Percentiles rank a stretch among this genome's conserved stretches.
Conservation (phyloP, 495 filamentous ascomycete species). For the Trichodelitschia bisporula region DNA sequence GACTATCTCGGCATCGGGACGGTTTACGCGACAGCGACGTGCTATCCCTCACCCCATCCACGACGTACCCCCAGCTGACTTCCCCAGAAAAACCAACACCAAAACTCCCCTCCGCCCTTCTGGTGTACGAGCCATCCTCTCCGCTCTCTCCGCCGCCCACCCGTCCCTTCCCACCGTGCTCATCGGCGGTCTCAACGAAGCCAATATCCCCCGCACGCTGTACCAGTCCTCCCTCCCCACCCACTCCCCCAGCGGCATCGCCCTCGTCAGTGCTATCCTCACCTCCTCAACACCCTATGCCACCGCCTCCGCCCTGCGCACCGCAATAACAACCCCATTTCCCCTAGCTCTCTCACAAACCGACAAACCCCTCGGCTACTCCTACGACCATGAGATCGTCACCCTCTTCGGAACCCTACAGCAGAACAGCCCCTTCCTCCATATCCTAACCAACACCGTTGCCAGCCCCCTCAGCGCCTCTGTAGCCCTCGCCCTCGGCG, state of each 20-base stretch:
- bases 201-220: slow-evolving; percentile 49
- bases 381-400: slow-evolving; percentile 16
- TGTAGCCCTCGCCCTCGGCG: slow-evolving; percentile 32
- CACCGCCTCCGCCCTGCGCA: not conserved
- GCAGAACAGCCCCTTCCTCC: slow-evolving; percentile 44
- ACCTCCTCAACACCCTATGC: slow-evolving; percentile 23
- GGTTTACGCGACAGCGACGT: slow-evolving; percentile 40
- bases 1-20: slow-evolving; percentile 80
- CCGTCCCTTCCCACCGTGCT: slow-evolving; percentile 28
- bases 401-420: slow-evolving; percentile 35
- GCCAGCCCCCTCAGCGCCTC: slow-evolving; percentile 89
- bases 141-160: slow-evolving; percentile 7
- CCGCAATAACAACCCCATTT: not conserved
- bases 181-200: slow-evolving; percentile 71
- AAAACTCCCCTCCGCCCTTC: slow-evolving; percentile 61
- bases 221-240: slow-evolving; percentile 25
- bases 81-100: slow-evolving; percentile 38
- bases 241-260: slow-evolving; percentile 50
- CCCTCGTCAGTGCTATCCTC: slow-evolving; percentile 77
- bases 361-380: not conserved
- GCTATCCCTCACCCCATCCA: slow-evolving; percentile 1
- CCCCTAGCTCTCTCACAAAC: slow-evolving; percentile 1
- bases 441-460: slow-evolving; percentile 92
- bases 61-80: not conserved
- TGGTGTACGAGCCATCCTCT: slow-evolving; percentile 50